Conservation (phyloP, 2,329 filamentous ascomycete genomes). For the Fonsecaea pedrosoi region DNA sequence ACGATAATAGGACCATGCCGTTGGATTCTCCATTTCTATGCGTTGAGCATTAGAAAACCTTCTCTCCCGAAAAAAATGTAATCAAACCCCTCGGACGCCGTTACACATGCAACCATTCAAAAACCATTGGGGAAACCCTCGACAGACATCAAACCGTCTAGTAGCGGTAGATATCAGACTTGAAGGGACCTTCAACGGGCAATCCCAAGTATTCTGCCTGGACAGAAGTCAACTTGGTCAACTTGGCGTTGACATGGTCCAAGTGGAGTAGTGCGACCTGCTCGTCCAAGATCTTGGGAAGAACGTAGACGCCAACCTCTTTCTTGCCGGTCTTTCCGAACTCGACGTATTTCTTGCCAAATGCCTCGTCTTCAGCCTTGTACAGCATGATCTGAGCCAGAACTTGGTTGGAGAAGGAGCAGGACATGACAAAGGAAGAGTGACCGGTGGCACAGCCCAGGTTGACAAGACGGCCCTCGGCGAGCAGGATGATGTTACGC, state of each 20-base stretch:
- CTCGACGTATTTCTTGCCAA: constrained; percentile 93
- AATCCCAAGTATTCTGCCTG: constrained; percentile 97
- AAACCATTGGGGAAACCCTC: constrained; percentile 3
- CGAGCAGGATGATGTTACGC: constrained; percentile 96
- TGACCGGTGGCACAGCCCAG: constrained; percentile 98
- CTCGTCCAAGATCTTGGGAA: constrained; percentile 99
- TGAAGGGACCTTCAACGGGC: constrained; percentile 86
- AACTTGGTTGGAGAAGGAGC: constrained; percentile 99
- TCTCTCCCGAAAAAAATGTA: constrained; percentile 10
- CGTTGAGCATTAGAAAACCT: constrained; percentile 40
- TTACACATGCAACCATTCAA: constrained; percentile 22
- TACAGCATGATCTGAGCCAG: constrained; percentile 98
- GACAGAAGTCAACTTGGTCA: constrained; percentile 80
- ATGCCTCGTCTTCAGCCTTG: constrained; percentile 88
- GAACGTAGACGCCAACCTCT: constrained; percentile 88
- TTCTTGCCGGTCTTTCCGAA: constrained; percentile 93
- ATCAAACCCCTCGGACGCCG: constrained; percentile 23
- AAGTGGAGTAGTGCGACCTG: constrained; percentile 96
- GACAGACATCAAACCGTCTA: constrained; percentile 25
- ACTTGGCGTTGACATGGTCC: constrained; percentile 90
- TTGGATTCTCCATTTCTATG: constrained; percentile 30
- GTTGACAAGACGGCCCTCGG: constrained; percentile 99
- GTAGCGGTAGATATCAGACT: constrained; percentile 80
- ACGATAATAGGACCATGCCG: not conserved
- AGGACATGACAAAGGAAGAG: constrained; percentile 99